These are phyloP conservation scores for Cutaneotrichosporon daszewskae DNA, from an alignment of 1,284 basidiomycete species.

Conservation along the genomic window DNA sequence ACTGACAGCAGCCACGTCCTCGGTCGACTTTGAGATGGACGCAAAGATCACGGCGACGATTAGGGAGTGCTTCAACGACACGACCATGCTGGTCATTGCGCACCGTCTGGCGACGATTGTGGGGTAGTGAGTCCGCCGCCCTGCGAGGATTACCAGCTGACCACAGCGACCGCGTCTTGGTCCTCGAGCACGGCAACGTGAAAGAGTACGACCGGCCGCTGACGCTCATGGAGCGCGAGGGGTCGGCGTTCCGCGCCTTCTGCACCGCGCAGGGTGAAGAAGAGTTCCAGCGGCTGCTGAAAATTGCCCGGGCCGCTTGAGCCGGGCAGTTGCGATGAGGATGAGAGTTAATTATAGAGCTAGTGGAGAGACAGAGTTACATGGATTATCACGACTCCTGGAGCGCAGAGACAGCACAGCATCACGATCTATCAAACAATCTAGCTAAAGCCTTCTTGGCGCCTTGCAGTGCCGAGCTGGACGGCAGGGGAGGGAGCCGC, in stretches of 20 bases:
- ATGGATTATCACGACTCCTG: too few relatives aligned
- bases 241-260: constrained; percentile 32
- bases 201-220: constrained; percentile 35
- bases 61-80: constrained; percentile 60
- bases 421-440: too few relatives aligned
- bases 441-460: too few relatives aligned
- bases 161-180: constrained; percentile 63
- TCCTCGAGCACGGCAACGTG: constrained; percentile 63
- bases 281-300: constrained; percentile 33
- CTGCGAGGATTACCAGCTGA: too few relatives aligned
- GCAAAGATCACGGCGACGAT: constrained; percentile 69
- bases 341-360: too few relatives aligned
- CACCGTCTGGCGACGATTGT: constrained; percentile 59
- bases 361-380: too few relatives aligned
- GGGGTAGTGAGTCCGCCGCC: constrained; percentile 31
- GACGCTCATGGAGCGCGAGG: constrained; percentile 24
- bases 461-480: too few relatives aligned
- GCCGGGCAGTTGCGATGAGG: too few relatives aligned
- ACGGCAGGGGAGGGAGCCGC: too few relatives aligned
- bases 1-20: constrained; percentile 69
- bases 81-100: constrained; percentile 66
- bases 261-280: constrained; percentile 44
- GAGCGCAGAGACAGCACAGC: too few relatives aligned
- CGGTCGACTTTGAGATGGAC: constrained; percentile 75
- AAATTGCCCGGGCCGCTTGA: not conserved